Evolutionary conservation across 805 yeast genomes (phyloP).

Genomic region (Lachancea sp.): DNA sequence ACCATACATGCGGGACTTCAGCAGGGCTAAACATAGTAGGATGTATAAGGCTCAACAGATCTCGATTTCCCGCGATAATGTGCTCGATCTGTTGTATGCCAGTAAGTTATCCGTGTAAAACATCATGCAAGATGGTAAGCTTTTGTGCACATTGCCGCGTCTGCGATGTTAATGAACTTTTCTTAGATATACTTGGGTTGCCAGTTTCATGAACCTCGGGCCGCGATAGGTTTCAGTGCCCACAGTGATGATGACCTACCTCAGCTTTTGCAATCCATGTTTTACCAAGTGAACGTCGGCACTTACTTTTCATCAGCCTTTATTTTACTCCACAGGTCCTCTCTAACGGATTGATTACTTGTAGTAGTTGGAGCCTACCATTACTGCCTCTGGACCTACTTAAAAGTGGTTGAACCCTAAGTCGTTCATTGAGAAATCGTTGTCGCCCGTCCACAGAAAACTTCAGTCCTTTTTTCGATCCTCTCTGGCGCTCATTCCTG

Average conservation of each 20-base stretch:
- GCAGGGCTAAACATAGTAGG: conserved; percentile 10
- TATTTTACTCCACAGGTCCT: conserved; percentile 36
- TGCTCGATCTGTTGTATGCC: neutral
- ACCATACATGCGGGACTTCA: neutral
- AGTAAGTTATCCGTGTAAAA: conserved; percentile 4
- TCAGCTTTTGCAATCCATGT: conserved; percentile 30
- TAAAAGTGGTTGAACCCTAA: conserved; percentile 43
- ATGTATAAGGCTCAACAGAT: conserved; percentile 15
- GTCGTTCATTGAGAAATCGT: conserved; percentile 18
- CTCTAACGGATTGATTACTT: conserved; percentile 38
- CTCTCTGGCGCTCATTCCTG: conserved; percentile 8
- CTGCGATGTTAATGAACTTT: conserved; percentile 16
- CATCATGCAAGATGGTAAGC: neutral
- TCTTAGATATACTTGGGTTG: conserved; percentile 15
- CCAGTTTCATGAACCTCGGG: conserved; percentile 13
- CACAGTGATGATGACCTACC: conserved; percentile 24
- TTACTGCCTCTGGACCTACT: conserved; percentile 55
- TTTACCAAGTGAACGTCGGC: conserved; percentile 15
- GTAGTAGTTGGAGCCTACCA: conserved; percentile 32
- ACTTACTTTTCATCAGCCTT: conserved; percentile 18
- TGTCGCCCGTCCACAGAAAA: conserved; percentile 29
- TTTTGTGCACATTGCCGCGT: conserved; percentile 11
- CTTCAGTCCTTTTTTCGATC: conserved; percentile 31
- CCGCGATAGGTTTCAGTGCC: conserved; percentile 9
- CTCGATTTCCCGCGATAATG: conserved; percentile 6